Evolutionary conservation across 208 protist species (phyloP).

Genomic region (Leishmania arabica): DNA sequence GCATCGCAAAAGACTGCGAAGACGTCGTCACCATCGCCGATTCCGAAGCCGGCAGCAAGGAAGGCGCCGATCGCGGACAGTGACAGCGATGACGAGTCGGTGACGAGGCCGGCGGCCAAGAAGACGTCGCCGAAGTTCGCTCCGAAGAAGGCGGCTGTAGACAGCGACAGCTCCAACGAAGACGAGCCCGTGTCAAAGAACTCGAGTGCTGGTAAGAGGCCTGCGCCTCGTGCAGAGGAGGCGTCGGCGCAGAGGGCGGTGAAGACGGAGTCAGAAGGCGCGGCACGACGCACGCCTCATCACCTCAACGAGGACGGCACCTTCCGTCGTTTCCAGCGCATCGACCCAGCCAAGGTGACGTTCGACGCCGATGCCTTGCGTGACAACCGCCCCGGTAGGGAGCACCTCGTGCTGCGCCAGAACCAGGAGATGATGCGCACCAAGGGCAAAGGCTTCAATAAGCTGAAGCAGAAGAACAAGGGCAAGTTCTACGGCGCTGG

Average conservation of each 20-base stretch:
- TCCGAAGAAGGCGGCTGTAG: slow-evolving; percentile 33
- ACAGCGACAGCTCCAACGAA: slow-evolving; percentile 40
- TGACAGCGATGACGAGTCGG: slow-evolving; percentile 61
- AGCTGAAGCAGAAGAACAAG: slow-evolving; percentile 93
- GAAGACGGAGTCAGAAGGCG: slow-evolving; percentile 9
- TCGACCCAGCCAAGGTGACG: slow-evolving; percentile 69
- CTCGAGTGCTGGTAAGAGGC: slow-evolving; percentile 25
- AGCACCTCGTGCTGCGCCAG: slow-evolving; percentile 74
- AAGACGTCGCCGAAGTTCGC: slow-evolving; percentile 37
- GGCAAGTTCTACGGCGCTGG: slow-evolving; percentile 82
- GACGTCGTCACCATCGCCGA: slow-evolving; percentile 26
- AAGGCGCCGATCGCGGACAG: slow-evolving; percentile 53
- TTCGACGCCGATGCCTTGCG: slow-evolving; percentile 61
- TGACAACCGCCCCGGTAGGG: slow-evolving; percentile 66
- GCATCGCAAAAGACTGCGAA: slow-evolving; percentile 8
- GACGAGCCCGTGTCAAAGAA: slow-evolving; percentile 49
- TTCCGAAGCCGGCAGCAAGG: slow-evolving; percentile 47
- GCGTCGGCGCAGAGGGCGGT: slow-evolving; percentile 26
- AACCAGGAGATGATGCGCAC: slow-evolving; percentile 91
- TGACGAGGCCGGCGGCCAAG: slow-evolving; percentile 36
- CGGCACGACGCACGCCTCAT: slow-evolving; percentile 21
- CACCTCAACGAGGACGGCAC: slow-evolving; percentile 50
- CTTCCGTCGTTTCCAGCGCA: slow-evolving; percentile 73
- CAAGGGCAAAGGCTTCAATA: slow-evolving; percentile 88
- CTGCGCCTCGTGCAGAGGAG: slow-evolving; percentile 20